Conservation (phyloP, 306 rosid genomes). For the Citrullus mucosospermus region DNA sequence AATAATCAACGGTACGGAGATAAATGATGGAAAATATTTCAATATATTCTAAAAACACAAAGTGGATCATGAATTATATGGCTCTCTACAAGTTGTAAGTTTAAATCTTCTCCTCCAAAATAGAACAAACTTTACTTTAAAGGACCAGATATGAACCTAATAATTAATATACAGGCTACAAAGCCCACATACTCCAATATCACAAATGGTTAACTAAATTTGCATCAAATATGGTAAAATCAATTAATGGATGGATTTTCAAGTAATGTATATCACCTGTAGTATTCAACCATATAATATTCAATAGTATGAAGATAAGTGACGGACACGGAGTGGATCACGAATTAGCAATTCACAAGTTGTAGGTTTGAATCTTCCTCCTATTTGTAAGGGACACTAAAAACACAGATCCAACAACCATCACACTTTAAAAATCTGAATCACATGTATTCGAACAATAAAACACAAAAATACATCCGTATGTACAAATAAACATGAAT, state of each 20-base stretch:
- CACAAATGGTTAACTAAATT: background rate
- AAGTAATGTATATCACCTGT: background rate
- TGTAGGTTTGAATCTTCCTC: background rate
- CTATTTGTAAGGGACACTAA: background rate
- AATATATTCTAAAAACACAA: too few relatives aligned
- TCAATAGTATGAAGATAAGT: background rate
- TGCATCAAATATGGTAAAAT: too few relatives aligned
- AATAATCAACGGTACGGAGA: too few relatives aligned
- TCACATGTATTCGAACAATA: background rate
- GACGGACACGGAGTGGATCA: background rate
- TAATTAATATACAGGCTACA: too few relatives aligned
- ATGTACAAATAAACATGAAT: background rate
- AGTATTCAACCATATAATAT: background rate
- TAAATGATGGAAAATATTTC: too few relatives aligned
- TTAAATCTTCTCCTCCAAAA: too few relatives aligned
- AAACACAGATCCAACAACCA: too few relatives aligned
- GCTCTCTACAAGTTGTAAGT: too few relatives aligned
- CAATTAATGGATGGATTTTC: too few relatives aligned
- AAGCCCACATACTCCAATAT: background rate
- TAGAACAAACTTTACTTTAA: too few relatives aligned
- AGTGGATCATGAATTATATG: too few relatives aligned
- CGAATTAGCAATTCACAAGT: background rate
- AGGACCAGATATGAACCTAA: too few relatives aligned
- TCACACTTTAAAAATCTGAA: background rate
- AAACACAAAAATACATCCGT: background rate